Evolutionary conservation across 352 stramenopile species (phyloP), one percentile per base, ranked within the genome.

Genomic region (Thalassiosira pacifica): DNA sequence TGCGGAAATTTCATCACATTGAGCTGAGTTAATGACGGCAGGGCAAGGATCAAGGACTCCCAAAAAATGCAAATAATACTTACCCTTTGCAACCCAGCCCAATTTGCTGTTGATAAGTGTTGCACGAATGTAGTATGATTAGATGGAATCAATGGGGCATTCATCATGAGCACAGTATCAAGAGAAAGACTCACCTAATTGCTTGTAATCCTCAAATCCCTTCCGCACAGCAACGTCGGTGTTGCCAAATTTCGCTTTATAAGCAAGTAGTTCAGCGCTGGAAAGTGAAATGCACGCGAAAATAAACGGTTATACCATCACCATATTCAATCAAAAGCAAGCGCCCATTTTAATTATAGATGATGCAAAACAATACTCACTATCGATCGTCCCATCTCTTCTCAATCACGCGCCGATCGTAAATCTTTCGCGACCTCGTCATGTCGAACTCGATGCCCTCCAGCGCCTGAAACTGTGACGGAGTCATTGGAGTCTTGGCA

Each of bases 191-290:
- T n/a, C n/a, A n/a, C n/a, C n/a, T n/a, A 82, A 73, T 31, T 67
- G 27, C 59, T 75, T 72, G 19, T 70, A 75, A 26, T 82, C 29
- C 45, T 82, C 63, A n/a, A 68, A 72, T 18, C 63, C 75, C 65
- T 76, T 82, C 26, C 59, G 45, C 16, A 63, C 29, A 32, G 70
- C 31, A 19, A 85, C 78, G 26, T 81, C 68, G 40, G 48, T 81
- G 76, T 85, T 27, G 26, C 78, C 78, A 68, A 77, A 53, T 37
- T 79, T 71, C 34, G 79, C 66, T 48, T 79, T 63, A 34, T 71
- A 84, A 22, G 59, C 18, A 34, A 84, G 31, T 11, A 84, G 67
- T 52, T 84, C 76, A 29, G 72, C 34, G 64, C 72, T 80, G 59
- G n/a, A n/a, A n/a, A n/a, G n/a, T n/a, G n/a, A n/a, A n/a, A n/a